A percentile compares a stretch with the other conserved stretches of the same genome.
These are phyloP conservation scores for Aspergillus sp. DNA, from an alignment of 2,329 filamentous ascomycete genomes.

Conservation along the genomic window DNA sequence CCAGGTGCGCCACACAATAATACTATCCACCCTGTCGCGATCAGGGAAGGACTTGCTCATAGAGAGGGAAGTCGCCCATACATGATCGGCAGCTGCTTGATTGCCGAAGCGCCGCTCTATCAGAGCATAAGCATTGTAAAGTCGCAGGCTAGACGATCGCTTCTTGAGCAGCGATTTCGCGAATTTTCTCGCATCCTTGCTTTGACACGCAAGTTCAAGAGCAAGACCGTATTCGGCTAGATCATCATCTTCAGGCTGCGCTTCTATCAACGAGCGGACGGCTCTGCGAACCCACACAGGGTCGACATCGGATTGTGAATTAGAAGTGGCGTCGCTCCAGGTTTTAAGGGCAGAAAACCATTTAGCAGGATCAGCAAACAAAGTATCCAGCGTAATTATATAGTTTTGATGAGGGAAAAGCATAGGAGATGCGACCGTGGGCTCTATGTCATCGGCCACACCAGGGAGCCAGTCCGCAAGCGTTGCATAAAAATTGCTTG, in stretches of 20 bases:
- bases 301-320: slow-evolving; percentile 39
- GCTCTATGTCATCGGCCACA: slow-evolving; percentile 9
- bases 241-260: slow-evolving; percentile 46
- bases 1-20: slow-evolving; percentile 63
- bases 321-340: slow-evolving; percentile 31
- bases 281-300: slow-evolving; percentile 54
- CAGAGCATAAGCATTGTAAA: slow-evolving; percentile 80
- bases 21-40: slow-evolving; percentile 37
- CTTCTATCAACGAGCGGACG: slow-evolving; percentile 60
- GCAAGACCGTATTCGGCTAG: slow-evolving; percentile 72
- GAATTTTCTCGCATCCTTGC: slow-evolving; percentile 62
- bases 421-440: slow-evolving; percentile 26
- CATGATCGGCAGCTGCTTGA: slow-evolving; percentile 59
- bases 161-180: slow-evolving; percentile 75
- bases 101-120: slow-evolving; percentile 67
- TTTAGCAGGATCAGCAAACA: slow-evolving; percentile 54
- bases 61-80: slow-evolving; percentile 68
- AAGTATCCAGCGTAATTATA: slow-evolving; percentile 51
- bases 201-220: slow-evolving; percentile 61
- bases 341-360: slow-evolving; percentile 49
- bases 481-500: slow-evolving; percentile 30
- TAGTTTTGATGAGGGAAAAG: slow-evolving; percentile 42
- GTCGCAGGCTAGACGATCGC: slow-evolving; percentile 61
- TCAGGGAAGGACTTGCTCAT: slow-evolving; percentile 52
- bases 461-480: slow-evolving; percentile 32